Conservation (phyloP, 345 rosid species). For the Cardiospermum halicacabum region DNA sequence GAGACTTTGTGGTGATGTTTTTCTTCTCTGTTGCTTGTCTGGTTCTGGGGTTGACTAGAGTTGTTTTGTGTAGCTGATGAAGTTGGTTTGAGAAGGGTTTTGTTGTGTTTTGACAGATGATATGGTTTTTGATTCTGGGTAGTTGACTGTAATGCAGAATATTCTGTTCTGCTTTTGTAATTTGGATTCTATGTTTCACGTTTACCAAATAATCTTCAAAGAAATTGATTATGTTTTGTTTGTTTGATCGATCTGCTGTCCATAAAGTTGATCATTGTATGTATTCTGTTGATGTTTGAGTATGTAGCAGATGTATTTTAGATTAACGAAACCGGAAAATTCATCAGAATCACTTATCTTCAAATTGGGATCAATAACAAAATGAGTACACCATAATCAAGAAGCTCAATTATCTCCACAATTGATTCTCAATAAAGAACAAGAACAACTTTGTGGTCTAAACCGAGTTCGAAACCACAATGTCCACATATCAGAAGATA, state of each 20-base stretch:
- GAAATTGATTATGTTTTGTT: neutral
- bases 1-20: conserved; percentile 70
- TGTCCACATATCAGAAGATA: no score
- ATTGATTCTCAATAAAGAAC: no score
- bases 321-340: no score
- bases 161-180: conserved; percentile 33
- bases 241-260: neutral
- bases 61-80: conserved; percentile 57
- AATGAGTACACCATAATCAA: no score
- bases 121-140: neutral
- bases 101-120: neutral
- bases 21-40: conserved; percentile 72
- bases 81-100: neutral
- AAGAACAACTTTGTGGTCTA: no score
- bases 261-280: no score
- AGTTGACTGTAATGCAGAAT: conserved; percentile 27
- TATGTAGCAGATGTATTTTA: no score
- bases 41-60: conserved; percentile 70
- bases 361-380: no score
- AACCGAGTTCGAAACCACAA: no score
- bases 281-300: no score
- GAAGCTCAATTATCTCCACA: no score
- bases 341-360: no score
- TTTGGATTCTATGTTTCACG: conserved; percentile 6
- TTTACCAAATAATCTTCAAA: conserved; percentile 10